Evolutionary conservation across 2,329 filamentous ascomycete species (phyloP).

Genomic region (Phaeophleospora eucalypticola): DNA sequence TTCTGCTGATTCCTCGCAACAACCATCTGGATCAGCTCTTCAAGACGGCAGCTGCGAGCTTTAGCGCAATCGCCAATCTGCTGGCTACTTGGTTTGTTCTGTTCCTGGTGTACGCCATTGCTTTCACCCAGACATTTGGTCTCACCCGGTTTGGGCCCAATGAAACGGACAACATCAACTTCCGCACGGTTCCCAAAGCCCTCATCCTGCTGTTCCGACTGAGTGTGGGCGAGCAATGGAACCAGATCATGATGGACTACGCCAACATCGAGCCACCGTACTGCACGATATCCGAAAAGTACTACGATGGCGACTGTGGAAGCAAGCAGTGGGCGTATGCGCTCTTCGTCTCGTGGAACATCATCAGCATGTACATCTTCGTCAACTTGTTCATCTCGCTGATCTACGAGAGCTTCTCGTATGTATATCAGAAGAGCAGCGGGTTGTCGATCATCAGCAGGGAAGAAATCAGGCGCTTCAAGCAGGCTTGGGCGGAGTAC

Average conservation of each 20-base stretch:
- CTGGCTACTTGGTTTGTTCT: constrained; percentile 96
- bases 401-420: constrained; percentile 99
- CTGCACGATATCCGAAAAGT: constrained; percentile 67
- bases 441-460: constrained; percentile 86
- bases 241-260: constrained; percentile 93
- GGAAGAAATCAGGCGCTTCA: constrained; percentile 93
- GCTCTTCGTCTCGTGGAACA: constrained; percentile 95
- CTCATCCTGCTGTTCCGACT: constrained; percentile 89
- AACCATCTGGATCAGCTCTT: constrained; percentile 97
- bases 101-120: constrained; percentile 94
- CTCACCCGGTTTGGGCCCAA: constrained; percentile 77
- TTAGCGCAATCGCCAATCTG: constrained; percentile 84
- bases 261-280: constrained; percentile 73
- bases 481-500: constrained; percentile 95
- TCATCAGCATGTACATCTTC: constrained; percentile 99
- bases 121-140: constrained; percentile 91
- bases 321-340: constrained; percentile 82
- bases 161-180: constrained; percentile 78
- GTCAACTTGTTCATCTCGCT: constrained; percentile 97
- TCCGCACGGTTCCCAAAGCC: constrained; percentile 88
- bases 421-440: constrained; percentile 94
- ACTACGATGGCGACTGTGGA: constrained; percentile 88
- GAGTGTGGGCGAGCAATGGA: constrained; percentile 95
- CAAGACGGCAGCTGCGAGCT: constrained; percentile 93
- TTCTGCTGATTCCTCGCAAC: constrained; percentile 90